Conservation (phyloP, 306 rosid genomes). For the Acacia confusa region DNA sequence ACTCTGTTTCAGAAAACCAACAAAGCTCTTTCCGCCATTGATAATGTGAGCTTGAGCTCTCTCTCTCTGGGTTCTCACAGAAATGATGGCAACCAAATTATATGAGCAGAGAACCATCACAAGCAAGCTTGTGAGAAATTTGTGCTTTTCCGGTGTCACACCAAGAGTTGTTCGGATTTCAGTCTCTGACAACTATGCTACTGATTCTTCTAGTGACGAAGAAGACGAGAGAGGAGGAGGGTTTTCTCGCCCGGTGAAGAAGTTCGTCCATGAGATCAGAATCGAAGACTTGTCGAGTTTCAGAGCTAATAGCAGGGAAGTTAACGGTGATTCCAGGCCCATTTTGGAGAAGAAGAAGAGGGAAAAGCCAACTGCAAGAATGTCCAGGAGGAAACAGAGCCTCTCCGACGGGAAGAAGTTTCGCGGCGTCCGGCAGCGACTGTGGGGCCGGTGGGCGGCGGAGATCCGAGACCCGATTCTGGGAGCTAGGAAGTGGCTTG, state of each 20-base stretch:
- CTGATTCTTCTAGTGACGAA: constrained; percentile 62
- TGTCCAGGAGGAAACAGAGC: not conserved
- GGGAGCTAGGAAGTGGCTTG: constrained; percentile 52
- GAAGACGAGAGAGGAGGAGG: constrained; percentile 41
- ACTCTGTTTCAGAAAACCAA: not conserved
- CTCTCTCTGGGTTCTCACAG: not conserved
- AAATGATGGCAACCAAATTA: constrained; percentile 14
- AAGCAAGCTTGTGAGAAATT: constrained; percentile 23
- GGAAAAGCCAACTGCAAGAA: not conserved
- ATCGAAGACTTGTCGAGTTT: constrained; percentile 24
- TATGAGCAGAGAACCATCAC: constrained; percentile 40
- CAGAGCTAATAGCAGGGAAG: not conserved
- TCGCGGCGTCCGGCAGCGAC: constrained; percentile 56
- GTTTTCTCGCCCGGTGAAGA: constrained; percentile 27
- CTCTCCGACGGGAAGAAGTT: constrained; percentile 27
- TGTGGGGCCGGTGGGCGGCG: constrained; percentile 71
- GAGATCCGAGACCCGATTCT: constrained; percentile 59
- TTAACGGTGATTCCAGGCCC: not conserved
- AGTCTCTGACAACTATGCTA: constrained; percentile 50
- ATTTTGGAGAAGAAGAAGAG: not conserved
- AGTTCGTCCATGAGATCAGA: constrained; percentile 47
- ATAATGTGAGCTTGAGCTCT: not conserved
- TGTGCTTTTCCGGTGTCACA: not conserved
- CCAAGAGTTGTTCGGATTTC: constrained; percentile 48
- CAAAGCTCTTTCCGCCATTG: not conserved